Conservation (phyloP, 768 basidiomycete genomes). For the Gloeopeniophorella convolvens region DNA sequence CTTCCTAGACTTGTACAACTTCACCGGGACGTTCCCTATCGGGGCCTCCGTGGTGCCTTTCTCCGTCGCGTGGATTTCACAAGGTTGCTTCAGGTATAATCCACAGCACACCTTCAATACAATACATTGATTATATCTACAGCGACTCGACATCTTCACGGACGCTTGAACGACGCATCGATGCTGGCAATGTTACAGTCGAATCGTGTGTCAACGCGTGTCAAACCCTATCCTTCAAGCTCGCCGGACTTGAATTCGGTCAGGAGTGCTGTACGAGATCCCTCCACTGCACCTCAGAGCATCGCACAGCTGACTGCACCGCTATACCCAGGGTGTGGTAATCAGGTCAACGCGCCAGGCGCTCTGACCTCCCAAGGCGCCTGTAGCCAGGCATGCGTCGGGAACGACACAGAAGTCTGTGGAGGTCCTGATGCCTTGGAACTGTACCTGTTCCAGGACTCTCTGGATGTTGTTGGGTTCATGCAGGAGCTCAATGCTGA, state of each 20-base stretch:
- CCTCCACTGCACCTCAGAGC: background rate
- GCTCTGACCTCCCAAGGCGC: background rate
- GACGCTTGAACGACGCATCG: background rate
- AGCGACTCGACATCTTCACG: background rate
- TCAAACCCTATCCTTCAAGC: background rate
- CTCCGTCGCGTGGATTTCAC: background rate
- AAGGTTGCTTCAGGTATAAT: background rate
- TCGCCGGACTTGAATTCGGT: conserved; percentile 3
- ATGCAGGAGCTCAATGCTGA: background rate
- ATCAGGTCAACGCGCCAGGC: background rate
- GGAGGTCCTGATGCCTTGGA: background rate
- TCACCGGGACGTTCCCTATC: background rate
- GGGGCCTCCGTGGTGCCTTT: background rate
- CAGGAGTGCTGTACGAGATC: conserved; percentile 3
- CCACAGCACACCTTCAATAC: background rate
- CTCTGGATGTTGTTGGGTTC: background rate
- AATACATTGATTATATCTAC: background rate
- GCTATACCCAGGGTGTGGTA: background rate
- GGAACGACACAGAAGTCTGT: background rate
- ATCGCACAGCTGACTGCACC: background rate
- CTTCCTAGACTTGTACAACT: too few species aligned
- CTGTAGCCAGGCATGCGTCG: background rate
- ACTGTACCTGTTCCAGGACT: background rate
- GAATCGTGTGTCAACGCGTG: background rate
- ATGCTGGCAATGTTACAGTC: background rate